These are phyloP conservation scores for Pseudonitzschia multistriata DNA, from an alignment of 108 stramenopile species.

Conservation along the genomic window DNA sequence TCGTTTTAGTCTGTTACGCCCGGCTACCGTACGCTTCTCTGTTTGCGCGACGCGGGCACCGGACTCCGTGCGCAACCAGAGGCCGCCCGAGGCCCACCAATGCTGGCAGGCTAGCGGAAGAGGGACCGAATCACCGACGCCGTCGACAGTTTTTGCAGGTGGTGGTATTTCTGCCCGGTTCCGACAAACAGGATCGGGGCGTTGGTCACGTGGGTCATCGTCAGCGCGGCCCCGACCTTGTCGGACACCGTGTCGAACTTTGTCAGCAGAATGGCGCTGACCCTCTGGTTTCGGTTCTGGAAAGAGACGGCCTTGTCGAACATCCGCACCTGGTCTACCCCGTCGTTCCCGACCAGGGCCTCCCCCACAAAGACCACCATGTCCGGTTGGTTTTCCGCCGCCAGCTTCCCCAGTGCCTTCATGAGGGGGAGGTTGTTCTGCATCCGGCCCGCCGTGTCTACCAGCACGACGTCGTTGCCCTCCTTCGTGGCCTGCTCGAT, in stretches of 20 bases:
- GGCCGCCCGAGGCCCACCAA: too few relatives aligned
- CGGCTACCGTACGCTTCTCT: too few relatives aligned
- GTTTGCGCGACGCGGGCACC: too few relatives aligned
- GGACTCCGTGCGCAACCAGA: too few relatives aligned
- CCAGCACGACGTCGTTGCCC: slow-evolving; percentile 87
- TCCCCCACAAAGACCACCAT: slow-evolving; percentile 94
- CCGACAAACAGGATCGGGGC: slow-evolving; percentile 95
- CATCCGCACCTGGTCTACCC: slow-evolving; percentile 93
- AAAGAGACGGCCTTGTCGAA: slow-evolving; percentile 88
- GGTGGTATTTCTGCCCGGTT: slow-evolving; percentile 98
- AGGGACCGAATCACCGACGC: slow-evolving; percentile 83
- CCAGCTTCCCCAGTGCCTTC: slow-evolving; percentile 91
- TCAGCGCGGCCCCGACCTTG: slow-evolving; percentile 96
- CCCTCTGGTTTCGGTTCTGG: slow-evolving; percentile 62
- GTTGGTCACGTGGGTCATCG: slow-evolving; percentile 93
- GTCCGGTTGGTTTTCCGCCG: slow-evolving; percentile 89
- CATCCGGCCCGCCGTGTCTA: slow-evolving; percentile 98
- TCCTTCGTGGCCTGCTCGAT: slow-evolving; percentile 79
- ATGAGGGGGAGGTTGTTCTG: slow-evolving; percentile 97
- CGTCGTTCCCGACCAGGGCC: slow-evolving; percentile 97
- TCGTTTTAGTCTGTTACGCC: too few relatives aligned
- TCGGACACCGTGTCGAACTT: slow-evolving; percentile 99
- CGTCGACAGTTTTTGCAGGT: slow-evolving; percentile 87
- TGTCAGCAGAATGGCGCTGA: slow-evolving; percentile 95
- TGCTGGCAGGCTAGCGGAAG: slow-evolving; percentile 54